A percentile compares a stretch with the other conserved stretches of the same genome.
Conservation (phyloP, 179 eudicot genomes). For the Dionaea muscipula region DNA sequence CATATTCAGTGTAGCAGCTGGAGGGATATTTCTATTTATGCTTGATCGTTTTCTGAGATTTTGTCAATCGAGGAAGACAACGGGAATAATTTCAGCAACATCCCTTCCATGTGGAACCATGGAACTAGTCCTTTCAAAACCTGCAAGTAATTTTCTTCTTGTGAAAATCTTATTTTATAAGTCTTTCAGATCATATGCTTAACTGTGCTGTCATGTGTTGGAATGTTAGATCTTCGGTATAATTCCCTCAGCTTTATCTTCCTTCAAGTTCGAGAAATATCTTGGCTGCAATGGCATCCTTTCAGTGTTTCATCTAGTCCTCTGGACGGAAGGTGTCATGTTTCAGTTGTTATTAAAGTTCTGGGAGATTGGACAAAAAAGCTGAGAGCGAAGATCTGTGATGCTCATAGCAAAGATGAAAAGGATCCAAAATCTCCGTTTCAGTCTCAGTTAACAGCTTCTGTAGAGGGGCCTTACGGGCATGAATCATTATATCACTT, state of each 20-base stretch:
- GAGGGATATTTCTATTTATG: slow-evolving; percentile 73
- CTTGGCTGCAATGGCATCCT: slow-evolving; percentile 93
- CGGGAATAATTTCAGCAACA: slow-evolving; percentile 56
- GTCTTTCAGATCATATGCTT: neutral
- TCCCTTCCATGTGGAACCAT: slow-evolving; percentile 72
- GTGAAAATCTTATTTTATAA: no score
- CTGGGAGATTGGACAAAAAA: slow-evolving; percentile 76
- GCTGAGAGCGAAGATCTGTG: slow-evolving; percentile 36
- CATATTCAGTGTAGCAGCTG: slow-evolving; percentile 52
- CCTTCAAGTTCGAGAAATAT: slow-evolving; percentile 73
- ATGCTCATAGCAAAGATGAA: slow-evolving; percentile 20
- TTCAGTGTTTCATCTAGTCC: slow-evolving; percentile 96
- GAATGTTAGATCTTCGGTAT: slow-evolving; percentile 56
- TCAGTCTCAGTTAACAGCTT: slow-evolving; percentile 47
- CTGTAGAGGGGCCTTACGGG: slow-evolving; percentile 95
- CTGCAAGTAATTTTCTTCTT: slow-evolving; percentile 32
- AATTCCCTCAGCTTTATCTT: slow-evolving; percentile 90
- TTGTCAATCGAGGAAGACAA: slow-evolving; percentile 72
- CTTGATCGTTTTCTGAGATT: slow-evolving; percentile 88
- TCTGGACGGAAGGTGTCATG: slow-evolving; percentile 59
- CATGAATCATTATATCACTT: slow-evolving; percentile 88
- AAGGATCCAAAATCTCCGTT: slow-evolving; percentile 22
- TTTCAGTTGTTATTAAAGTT: slow-evolving; percentile 68
- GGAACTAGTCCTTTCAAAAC: slow-evolving; percentile 71
- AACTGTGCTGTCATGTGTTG: slow-evolving; percentile 6